These are phyloP conservation scores for Talaromyces rugulosus DNA, from an alignment of 2,329 filamentous ascomycete genomes.

Conservation along the genomic window DNA sequence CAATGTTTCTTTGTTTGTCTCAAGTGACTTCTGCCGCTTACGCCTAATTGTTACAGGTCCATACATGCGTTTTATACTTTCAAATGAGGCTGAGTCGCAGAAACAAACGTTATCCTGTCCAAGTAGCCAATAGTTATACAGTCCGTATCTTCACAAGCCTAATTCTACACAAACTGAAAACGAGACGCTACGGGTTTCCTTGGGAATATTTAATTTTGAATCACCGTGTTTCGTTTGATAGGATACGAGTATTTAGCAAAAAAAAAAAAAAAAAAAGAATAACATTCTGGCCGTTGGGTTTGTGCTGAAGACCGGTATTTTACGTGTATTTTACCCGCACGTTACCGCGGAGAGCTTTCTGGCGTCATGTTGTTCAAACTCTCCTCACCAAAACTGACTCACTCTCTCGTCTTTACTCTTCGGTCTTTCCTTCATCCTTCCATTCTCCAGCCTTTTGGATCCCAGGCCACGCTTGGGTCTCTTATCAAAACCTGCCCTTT, in stretches of 20 bases:
- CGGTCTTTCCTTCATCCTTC: background rate
- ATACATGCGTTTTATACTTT: background rate
- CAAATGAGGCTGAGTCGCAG: background rate
- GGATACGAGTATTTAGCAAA: background rate
- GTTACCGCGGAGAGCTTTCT: background rate
- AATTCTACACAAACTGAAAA: background rate
- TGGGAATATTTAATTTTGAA: background rate
- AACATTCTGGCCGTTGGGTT: background rate
- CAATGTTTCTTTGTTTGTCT: background rate
- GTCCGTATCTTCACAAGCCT: background rate
- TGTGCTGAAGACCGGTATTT: background rate
- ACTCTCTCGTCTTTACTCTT: conserved; percentile 1
- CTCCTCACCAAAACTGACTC: conserved; percentile 3
- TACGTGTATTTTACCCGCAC: background rate
- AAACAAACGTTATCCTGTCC: background rate
- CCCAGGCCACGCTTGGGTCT: background rate
- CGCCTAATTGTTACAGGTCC: no score
- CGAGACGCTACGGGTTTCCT: background rate
- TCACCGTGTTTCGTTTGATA: background rate
- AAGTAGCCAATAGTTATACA: background rate
- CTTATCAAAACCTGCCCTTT: background rate
- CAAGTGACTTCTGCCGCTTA: background rate
- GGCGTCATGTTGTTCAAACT: conserved; percentile 6
- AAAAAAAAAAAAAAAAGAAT: no score
- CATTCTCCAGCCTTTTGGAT: background rate